These are phyloP conservation scores for Stylosanthes scabra DNA, from an alignment of 331 rosid species.

Conservation along the genomic window DNA sequence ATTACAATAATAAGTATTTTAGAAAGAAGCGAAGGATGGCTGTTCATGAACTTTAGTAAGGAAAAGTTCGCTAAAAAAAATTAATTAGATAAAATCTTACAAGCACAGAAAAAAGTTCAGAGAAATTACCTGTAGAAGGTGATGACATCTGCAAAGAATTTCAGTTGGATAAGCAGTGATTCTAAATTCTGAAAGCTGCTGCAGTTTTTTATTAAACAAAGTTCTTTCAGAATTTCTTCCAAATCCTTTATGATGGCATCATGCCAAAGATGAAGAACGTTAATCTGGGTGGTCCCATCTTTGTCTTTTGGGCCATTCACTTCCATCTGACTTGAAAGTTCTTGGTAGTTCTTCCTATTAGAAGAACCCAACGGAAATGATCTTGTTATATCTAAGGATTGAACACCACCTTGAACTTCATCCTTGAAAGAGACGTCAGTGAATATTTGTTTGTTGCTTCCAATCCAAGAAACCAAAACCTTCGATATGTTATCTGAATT, in stretches of 20 bases:
- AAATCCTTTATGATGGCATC: constrained; percentile 70
- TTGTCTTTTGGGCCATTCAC: constrained; percentile 45
- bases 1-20: constrained; percentile 1
- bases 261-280: constrained; percentile 84
- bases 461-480: constrained; percentile 84
- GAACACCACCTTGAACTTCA: constrained; percentile 48
- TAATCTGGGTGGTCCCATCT: constrained; percentile 57
- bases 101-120: constrained; percentile 11
- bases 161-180: constrained; percentile 65
- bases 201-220: constrained; percentile 57
- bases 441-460: constrained; percentile 40
- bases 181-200: constrained; percentile 58
- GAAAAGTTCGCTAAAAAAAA: background rate
- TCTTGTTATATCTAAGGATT: constrained; percentile 40
- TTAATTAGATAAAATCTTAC: constrained; percentile 6
- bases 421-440: constrained; percentile 28
- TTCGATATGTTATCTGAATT: constrained; percentile 51
- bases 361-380: constrained; percentile 45
- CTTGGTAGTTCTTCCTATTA: constrained; percentile 44
- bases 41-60: constrained; percentile 30
- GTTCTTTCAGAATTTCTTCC: constrained; percentile 61
- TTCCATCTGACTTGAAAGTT: constrained; percentile 41
- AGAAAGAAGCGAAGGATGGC: constrained; percentile 27
- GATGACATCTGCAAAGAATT: constrained; percentile 77
- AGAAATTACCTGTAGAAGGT: constrained; percentile 69